A percentile compares a stretch with the other conserved stretches of the same genome.
phyloP scores from a whole-genome alignment of 169 alveolate genomes.

The Plasmodium yoelii region DNA sequence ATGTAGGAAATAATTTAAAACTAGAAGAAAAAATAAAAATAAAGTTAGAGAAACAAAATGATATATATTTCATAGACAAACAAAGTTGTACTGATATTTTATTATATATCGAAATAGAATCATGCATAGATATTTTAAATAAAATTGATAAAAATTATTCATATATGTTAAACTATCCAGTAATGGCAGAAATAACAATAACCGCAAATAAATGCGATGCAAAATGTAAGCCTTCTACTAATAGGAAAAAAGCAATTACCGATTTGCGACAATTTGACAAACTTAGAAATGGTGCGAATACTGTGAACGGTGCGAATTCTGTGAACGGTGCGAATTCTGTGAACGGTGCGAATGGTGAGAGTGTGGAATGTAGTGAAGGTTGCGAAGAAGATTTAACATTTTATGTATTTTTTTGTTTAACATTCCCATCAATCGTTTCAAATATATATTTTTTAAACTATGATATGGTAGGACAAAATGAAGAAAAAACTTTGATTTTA shows the following conservation, averaged over 20 bases:
- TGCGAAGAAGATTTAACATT: constrained; percentile 49
- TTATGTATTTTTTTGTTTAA: constrained; percentile 9
- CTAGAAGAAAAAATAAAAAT: constrained; percentile 16
- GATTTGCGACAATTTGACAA: too few species aligned
- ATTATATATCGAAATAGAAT: constrained; percentile 12
- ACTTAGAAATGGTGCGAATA: too few species aligned
- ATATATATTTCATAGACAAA: constrained; percentile 1
- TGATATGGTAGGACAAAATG: constrained; percentile 25
- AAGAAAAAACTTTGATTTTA: constrained; percentile 37
- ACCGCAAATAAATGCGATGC: background rate
- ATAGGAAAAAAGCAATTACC: background rate
- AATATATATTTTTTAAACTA: constrained; percentile 34
- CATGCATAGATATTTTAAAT: constrained; percentile 18
- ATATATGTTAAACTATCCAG: constrained; percentile 50
- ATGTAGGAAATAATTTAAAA: constrained; percentile 30
- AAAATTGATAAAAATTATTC: constrained; percentile 27
- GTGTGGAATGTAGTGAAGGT: too few species aligned
- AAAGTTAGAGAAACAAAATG: constrained; percentile 1
- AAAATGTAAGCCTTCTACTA: background rate
- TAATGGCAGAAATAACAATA: constrained; percentile 18
- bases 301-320: too few species aligned
- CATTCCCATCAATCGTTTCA: constrained; percentile 41
- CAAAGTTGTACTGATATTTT: constrained; percentile 17
- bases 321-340: too few species aligned
- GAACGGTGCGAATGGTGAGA: too few species aligned